Conservation (phyloP, 352 stramenopile genomes). For the Phytophthora boehmeriae region DNA sequence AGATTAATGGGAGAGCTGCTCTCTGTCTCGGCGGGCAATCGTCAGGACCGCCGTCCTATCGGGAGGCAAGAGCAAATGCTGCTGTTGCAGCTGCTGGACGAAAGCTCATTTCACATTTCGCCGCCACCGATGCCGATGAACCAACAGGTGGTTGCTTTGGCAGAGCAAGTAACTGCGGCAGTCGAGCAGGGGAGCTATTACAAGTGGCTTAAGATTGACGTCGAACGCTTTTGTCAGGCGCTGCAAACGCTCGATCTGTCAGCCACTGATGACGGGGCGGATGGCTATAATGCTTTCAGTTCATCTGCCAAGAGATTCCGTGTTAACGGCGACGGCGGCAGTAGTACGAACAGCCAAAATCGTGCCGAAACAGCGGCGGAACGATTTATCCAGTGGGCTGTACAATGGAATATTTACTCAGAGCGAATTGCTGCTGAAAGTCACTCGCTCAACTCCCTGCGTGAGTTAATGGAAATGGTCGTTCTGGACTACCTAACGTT, state of each 20-base stretch:
- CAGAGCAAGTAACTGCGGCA: slow-evolving; percentile 61
- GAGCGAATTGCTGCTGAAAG: slow-evolving; percentile 82
- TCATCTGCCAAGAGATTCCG: slow-evolving; percentile 65
- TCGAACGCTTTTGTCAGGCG: slow-evolving; percentile 71
- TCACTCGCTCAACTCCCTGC: slow-evolving; percentile 77
- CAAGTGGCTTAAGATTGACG: slow-evolving; percentile 84
- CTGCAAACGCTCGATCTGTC: slow-evolving; percentile 70
- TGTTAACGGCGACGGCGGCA: slow-evolving; percentile 45
- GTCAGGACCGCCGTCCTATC: slow-evolving; percentile 34
- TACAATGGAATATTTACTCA: slow-evolving; percentile 88
- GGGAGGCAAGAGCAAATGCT: slow-evolving; percentile 66
- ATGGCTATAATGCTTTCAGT: slow-evolving; percentile 40
- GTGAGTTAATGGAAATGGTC: slow-evolving; percentile 80
- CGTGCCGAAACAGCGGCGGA: slow-evolving; percentile 42
- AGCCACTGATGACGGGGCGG: slow-evolving; percentile 33
- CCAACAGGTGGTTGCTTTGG: slow-evolving; percentile 70
- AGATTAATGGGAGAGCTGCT: slow-evolving; percentile 62
- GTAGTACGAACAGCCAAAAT: slow-evolving; percentile 39
- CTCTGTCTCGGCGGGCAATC: slow-evolving; percentile 22
- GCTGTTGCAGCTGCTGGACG: slow-evolving; percentile 67
- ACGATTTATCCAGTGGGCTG: slow-evolving; percentile 74
- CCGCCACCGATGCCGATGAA: slow-evolving; percentile 69
- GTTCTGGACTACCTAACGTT: slow-evolving; percentile 76
- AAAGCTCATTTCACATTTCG: slow-evolving; percentile 67
- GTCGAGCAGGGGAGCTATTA: slow-evolving; percentile 69